These are phyloP conservation scores for Botrytis galanthina DNA, from an alignment of 2,329 filamentous ascomycete species.

Conservation along the genomic window DNA sequence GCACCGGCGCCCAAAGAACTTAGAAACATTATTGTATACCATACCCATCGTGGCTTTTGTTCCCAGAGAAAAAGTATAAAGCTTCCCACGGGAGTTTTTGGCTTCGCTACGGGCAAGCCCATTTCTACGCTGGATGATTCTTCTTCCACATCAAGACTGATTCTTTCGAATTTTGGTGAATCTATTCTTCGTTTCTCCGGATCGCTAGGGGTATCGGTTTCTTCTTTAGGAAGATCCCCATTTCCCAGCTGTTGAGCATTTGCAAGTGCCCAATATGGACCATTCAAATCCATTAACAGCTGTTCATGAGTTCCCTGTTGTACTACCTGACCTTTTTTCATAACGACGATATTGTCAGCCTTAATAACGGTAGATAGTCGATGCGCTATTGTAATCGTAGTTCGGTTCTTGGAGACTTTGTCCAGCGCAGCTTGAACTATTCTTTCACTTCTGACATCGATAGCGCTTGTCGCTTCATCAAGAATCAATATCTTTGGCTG, in stretches of 20 bases:
- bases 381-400: conserved; percentile 90
- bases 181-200: not conserved
- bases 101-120: not conserved
- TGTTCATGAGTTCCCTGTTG: conserved; percentile 74
- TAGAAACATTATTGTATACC: conserved; percentile 9
- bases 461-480: conserved; percentile 59
- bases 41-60: conserved; percentile 18
- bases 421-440: conserved; percentile 84
- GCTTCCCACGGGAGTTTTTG: not conserved
- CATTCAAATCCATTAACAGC: conserved; percentile 55
- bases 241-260: conserved; percentile 53
- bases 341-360: conserved; percentile 79
- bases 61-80: conserved; percentile 34
- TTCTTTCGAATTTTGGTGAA: conserved; percentile 4
- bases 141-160: not conserved
- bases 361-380: conserved; percentile 88
- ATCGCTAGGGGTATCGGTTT: not conserved
- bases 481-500: conserved; percentile 57
- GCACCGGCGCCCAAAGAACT: conserved; percentile 13
- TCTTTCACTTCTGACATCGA: conserved; percentile 87
- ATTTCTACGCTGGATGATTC: not conserved
- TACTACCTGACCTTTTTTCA: conserved; percentile 69
- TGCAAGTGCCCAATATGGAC: conserved; percentile 68
- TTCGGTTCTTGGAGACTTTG: conserved; percentile 78
- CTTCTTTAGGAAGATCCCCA: not conserved